Percentiles rank a stretch among this genome's conserved stretches.
phyloP scores from a whole-genome alignment of 495 filamentous ascomycete species.

The Aspergillus nanangensis region DNA sequence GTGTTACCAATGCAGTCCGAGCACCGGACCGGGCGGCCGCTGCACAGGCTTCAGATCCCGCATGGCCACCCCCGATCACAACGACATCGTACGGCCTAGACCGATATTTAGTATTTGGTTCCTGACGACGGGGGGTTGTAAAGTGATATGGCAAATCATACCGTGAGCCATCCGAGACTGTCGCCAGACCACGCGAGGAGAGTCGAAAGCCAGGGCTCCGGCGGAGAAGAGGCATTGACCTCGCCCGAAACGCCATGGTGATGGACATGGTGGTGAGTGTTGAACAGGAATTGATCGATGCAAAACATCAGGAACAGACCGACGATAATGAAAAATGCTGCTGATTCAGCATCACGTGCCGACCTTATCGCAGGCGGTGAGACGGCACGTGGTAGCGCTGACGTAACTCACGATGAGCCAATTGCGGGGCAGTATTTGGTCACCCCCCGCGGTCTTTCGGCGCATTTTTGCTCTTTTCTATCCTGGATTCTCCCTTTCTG shows the following conservation, averaged over 20 bases:
- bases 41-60: conserved; percentile 90
- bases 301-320: neutral
- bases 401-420: conserved; percentile 23
- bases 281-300: neutral
- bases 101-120: neutral
- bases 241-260: conserved; percentile 34
- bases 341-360: conserved; percentile 4
- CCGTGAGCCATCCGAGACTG: conserved; percentile 42
- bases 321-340: neutral
- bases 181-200: conserved; percentile 36
- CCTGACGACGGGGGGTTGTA: neutral
- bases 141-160: conserved; percentile 16
- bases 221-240: conserved; percentile 25
- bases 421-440: conserved; percentile 43
- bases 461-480: conserved; percentile 6
- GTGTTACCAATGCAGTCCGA: conserved; percentile 84
- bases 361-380: conserved; percentile 20
- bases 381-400: conserved; percentile 8
- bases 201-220: conserved; percentile 26
- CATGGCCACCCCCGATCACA: conserved; percentile 94
- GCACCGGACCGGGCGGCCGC: conserved; percentile 88
- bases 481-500: neutral
- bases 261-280: neutral
- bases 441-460: conserved; percentile 42
- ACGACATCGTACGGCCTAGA: conserved; percentile 84